Conservation (phyloP, 805 yeast genomes). For the Schwanniomyces vanrijiae region DNA sequence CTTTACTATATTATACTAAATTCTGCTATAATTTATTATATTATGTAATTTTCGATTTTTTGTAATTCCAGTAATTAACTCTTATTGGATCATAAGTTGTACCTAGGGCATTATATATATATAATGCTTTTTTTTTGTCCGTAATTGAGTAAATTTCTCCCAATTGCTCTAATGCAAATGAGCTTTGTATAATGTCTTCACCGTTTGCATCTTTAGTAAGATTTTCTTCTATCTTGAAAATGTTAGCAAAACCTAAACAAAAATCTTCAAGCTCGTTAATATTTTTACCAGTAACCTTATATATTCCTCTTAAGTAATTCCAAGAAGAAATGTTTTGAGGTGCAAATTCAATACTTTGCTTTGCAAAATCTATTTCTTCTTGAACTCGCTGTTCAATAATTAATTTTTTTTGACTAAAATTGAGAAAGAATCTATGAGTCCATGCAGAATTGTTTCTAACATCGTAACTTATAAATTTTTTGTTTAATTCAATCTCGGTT, state of each 20-base stretch:
- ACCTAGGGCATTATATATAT: conserved; percentile 53
- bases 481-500: conserved; percentile 54
- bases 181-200: conserved; percentile 37
- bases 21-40: background rate
- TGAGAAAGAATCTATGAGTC: conserved; percentile 76
- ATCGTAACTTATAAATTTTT: conserved; percentile 54
- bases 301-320: conserved; percentile 75
- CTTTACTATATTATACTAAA: too few species aligned
- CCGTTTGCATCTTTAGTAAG: conserved; percentile 15
- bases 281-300: conserved; percentile 22
- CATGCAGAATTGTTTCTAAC: conserved; percentile 91
- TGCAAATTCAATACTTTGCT: conserved; percentile 49
- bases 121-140: conserved; percentile 30
- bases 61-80: conserved; percentile 59
- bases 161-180: conserved; percentile 64
- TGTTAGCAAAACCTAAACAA: conserved; percentile 41
- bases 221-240: conserved; percentile 12
- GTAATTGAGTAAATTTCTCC: conserved; percentile 47
- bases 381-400: conserved; percentile 19
- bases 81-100: conserved; percentile 62
- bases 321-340: conserved; percentile 86
- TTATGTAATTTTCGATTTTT: conserved; percentile 15
- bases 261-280: conserved; percentile 45
- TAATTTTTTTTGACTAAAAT: conserved; percentile 21
- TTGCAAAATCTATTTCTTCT: conserved; percentile 56